These are phyloP conservation scores for Boletus reticuloceps DNA, from an alignment of 768 basidiomycete species.

Conservation along the genomic window DNA sequence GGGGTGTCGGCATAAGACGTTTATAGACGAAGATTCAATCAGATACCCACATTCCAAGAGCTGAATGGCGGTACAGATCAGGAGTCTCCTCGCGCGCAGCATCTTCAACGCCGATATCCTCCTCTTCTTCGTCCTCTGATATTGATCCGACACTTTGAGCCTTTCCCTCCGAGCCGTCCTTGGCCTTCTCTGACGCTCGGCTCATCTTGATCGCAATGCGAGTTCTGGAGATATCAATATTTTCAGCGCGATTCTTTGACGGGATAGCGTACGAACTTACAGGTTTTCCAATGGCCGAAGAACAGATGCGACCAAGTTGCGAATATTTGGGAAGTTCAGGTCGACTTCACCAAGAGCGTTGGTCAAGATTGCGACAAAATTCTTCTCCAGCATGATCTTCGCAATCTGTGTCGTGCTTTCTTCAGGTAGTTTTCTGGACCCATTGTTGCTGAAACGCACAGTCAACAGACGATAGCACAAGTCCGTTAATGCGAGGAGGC, in stretches of 20 bases:
- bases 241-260: neutral
- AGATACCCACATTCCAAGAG: conserved; percentile 80
- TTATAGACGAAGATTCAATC: neutral
- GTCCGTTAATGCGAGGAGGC: conserved; percentile 82
- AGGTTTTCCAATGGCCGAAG: conserved; percentile 86
- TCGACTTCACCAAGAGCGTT: conserved; percentile 89
- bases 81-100: conserved; percentile 76
- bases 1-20: conserved; percentile 6
- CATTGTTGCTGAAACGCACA: conserved; percentile 61
- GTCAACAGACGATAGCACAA: conserved; percentile 86
- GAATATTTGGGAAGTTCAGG: conserved; percentile 91
- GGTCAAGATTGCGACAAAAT: conserved; percentile 87
- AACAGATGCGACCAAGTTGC: conserved; percentile 81
- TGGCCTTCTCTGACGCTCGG: conserved; percentile 62
- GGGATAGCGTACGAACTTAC: conserved; percentile 45
- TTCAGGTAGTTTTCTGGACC: conserved; percentile 49
- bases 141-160: conserved; percentile 39
- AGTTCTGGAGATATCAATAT: conserved; percentile 50
- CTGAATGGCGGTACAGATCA: conserved; percentile 93
- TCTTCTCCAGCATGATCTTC: conserved; percentile 98
- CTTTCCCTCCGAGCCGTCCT: conserved; percentile 51
- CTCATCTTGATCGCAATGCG: conserved; percentile 99
- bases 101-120: conserved; percentile 57
- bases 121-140: conserved; percentile 50
- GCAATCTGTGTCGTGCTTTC: conserved; percentile 90